Conservation (phyloP, 2,329 filamentous ascomycete species). For the Ceratocystis harringtonii region DNA sequence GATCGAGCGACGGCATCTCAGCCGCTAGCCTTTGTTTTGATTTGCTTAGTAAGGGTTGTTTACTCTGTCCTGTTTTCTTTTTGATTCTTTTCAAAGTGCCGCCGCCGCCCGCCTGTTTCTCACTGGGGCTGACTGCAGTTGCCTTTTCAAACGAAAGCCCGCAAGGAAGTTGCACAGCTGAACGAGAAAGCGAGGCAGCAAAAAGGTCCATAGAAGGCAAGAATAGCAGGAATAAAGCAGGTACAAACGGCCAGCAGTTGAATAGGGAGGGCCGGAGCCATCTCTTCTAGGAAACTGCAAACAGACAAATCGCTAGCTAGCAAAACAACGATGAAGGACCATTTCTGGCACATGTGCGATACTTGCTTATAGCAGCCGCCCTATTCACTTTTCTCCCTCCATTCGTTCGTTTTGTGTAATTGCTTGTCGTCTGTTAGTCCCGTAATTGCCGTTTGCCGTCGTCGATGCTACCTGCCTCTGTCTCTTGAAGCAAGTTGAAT, state of each 20-base stretch:
- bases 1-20: neutral
- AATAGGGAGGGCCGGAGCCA: neutral
- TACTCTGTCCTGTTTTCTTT: neutral
- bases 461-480: neutral
- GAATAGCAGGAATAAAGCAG: neutral
- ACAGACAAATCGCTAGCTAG: neutral
- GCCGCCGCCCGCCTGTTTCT: neutral
- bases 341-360: neutral
- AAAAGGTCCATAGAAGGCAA: neutral
- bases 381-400: too few species aligned
- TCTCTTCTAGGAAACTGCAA: neutral
- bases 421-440: neutral
- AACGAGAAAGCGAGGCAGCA: neutral
- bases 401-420: neutral
- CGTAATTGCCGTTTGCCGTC: neutral
- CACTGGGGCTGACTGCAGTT: neutral
- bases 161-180: neutral
- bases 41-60: neutral
- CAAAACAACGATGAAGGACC: neutral
- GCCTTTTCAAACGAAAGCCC: neutral
- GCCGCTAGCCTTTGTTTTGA: neutral
- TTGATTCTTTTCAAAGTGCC: neutral
- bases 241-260: neutral
- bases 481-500: neutral
- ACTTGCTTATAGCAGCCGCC: neutral